Evolutionary conservation across 768 basidiomycete species (phyloP), one percentile per base, ranked within the genome.

Genomic region (Pleurotus djamor): DNA sequence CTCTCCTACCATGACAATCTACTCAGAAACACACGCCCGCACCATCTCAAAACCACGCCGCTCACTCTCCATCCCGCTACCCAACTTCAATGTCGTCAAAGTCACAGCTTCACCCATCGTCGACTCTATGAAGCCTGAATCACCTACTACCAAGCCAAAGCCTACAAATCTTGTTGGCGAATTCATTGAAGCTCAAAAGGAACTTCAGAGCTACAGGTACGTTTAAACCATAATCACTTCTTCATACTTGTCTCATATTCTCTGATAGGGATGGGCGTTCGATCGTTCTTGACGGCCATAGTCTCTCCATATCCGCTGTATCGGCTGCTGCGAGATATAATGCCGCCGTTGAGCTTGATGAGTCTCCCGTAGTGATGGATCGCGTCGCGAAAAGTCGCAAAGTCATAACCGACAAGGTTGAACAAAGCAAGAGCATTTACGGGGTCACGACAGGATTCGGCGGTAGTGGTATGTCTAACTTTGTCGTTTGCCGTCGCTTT

Each of bases 371-470:
- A 14, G 71, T 85, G 60, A 79, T 75, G 62, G 73, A 75, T 4
- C 84, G 81, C 34, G 78, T 94, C 48, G 72, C 78, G n/a, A 83
- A 82, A 63, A 85, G 87, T 63, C 85, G 88, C 38, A 72, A 79
- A 49, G 81, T 87, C 59, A 84, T 94, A 47, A 74, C 81, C 17
- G 78, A 80, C 65, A 92, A 92, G 71, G 80, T 94, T 41, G 79
- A 81, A 17, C 76, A 79, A 3, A 85, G 86, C 8, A 79, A 83
- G 54, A 90, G 88, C 63, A 80, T 95, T 16, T 95, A 95, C 64
- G 93, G 93, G 21, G 88, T 94, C 44, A 89, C 89, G 2, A 84
- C 81, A 37, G 93, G 93, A 48, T 95, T 92, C 66, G 93, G 92
- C 43, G 92, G 92, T n/a, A 89, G 87, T 65, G 92, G 38, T 58